A percentile compares a stretch with the other conserved stretches of the same genome.
These are phyloP conservation scores for Marchantia paleacea DNA, from an alignment of 225 moss, liverwort and hornwort genomes.

Conservation along the genomic window DNA sequence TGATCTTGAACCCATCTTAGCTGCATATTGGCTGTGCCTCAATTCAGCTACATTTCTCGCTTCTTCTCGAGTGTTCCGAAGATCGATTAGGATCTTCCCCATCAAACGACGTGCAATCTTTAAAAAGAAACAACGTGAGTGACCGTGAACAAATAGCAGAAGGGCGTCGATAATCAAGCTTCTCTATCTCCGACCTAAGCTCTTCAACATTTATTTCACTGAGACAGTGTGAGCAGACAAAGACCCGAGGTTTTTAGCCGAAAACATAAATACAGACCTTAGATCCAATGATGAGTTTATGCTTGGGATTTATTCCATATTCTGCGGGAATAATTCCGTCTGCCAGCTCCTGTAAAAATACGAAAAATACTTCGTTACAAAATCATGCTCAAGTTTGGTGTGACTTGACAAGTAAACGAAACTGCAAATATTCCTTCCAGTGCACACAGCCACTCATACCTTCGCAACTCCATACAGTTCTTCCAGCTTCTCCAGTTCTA, in stretches of 20 bases:
- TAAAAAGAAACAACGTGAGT: not conserved
- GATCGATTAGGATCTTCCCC: constrained; percentile 95
- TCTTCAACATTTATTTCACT: no score
- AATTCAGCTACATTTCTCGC: constrained; percentile 84
- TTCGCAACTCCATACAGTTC: constrained; percentile 89
- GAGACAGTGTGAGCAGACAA: not conserved
- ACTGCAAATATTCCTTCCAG: no score
- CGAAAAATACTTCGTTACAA: not conserved
- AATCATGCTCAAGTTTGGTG: not conserved
- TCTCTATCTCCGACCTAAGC: no score
- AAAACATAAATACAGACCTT: constrained; percentile 49
- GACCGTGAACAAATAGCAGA: not conserved
- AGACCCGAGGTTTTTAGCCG: not conserved
- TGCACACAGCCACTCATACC: constrained; percentile 36
- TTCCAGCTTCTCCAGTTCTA: constrained; percentile 80
- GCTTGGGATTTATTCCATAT: constrained; percentile 97
- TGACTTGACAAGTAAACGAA: no score
- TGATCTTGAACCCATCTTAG: constrained; percentile 43
- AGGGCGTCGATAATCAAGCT: no score
- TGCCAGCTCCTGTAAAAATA: constrained; percentile 68
- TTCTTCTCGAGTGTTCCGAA: constrained; percentile 96
- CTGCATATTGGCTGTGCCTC: constrained; percentile 56
- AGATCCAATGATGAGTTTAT: constrained; percentile 89
- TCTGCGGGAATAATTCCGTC: constrained; percentile 99
- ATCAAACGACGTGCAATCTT: constrained; percentile 95